Evolutionary conservation across 73 alveolate genomes (phyloP).

Genomic region (Paramecium caudatum): DNA sequence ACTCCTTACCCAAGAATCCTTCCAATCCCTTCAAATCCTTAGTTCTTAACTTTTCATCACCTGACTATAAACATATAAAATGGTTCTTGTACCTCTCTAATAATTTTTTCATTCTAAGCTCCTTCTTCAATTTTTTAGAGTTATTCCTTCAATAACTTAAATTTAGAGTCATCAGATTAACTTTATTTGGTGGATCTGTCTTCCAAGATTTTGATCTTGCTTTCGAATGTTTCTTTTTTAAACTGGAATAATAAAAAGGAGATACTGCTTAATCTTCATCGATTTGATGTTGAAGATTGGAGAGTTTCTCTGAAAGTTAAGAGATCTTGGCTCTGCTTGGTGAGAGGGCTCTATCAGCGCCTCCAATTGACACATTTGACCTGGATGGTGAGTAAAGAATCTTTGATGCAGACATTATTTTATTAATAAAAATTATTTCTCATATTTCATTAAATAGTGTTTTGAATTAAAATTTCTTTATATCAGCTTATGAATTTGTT

Average conservation of each 20-base stretch:
- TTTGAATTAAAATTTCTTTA: conserved; percentile 45
- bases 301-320: neutral
- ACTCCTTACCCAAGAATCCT: conserved; percentile 81
- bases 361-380: neutral
- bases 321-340: conserved; percentile 17
- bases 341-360: neutral
- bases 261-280: conserved; percentile 34
- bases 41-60: conserved; percentile 66
- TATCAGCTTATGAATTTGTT: conserved; percentile 36
- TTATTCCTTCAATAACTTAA: neutral
- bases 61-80: neutral
- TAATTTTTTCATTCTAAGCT: conserved; percentile 36
- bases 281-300: neutral
- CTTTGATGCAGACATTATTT: conserved; percentile 30
- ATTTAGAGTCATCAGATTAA: conserved; percentile 9
- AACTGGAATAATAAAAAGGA: neutral
- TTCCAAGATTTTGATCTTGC: neutral
- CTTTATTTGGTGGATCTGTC: neutral
- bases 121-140: conserved; percentile 16
- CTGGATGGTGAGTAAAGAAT: neutral
- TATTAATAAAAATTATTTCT: conserved; percentile 14
- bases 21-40: conserved; percentile 80
- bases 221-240: conserved; percentile 34
- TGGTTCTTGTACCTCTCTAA: conserved; percentile 48
- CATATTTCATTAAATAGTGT: conserved; percentile 53